Evolutionary conservation across 1,284 basidiomycete genomes (phyloP), one percentile per base, ranked within the genome.

Genomic region (Kwoniella shivajii): DNA sequence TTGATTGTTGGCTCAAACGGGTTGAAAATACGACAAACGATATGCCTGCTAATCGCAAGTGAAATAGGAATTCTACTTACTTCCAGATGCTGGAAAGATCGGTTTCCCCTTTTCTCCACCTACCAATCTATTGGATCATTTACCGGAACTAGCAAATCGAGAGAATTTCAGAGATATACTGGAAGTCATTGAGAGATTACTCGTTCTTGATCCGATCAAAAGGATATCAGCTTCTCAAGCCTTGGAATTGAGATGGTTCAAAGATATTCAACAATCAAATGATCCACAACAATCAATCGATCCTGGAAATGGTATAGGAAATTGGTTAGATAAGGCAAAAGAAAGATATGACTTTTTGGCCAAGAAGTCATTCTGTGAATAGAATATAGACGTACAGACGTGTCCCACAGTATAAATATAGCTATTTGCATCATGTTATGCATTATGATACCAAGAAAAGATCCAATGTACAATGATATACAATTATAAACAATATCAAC

Each of bases 21-120:
- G n/a, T n/a, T n/a, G n/a, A n/a, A 22, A 30, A n/a, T 27, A 2
- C 18, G 9, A 20, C 31, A 7, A 7, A 18, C 26, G n/a, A n/a
- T n/a, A n/a, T n/a, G n/a, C n/a, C n/a, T n/a, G n/a, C n/a, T n/a
- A n/a, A n/a, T n/a, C n/a, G n/a, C n/a, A n/a, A n/a, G n/a, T n/a
- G n/a, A 39, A 31, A 36, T 56, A 75, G 73, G 54, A 50, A 6
- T 74, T 73, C 48, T 11, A 31, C 4, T 3, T 20, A 14, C 58
- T 72, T 1, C 69, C 74, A 0, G 73, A 75, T 52, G 69, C 71
- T 1, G 48, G 43, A 46, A 76, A 74, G 52, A 63, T 74, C n/a
- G 31, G 44, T 1, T 76, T 75, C 45, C 65, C 65, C 7, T 20
- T 45, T n/a, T 53, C 46, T 16, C n/a, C 44, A 0, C 34, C 65